A percentile compares a stretch with the other conserved stretches of the same genome.
Evolutionary conservation across 768 basidiomycete genomes (phyloP).

Genomic region (Trametes villosa): DNA sequence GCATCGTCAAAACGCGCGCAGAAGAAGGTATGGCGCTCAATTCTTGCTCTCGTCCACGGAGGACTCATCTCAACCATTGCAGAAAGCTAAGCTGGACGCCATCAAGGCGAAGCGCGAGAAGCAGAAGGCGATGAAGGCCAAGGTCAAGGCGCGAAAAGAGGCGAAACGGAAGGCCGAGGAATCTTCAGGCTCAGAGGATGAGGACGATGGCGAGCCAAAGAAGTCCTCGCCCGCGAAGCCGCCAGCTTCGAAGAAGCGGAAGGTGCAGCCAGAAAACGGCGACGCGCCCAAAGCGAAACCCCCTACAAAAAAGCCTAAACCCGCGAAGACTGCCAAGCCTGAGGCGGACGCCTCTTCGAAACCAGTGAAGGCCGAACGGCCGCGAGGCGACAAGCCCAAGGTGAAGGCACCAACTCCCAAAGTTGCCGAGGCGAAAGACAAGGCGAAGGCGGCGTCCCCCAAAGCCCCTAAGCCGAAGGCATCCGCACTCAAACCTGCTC

Average conservation of each 20-base stretch:
- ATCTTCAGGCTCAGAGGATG: background rate
- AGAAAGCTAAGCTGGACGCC: slow-evolving; percentile 53
- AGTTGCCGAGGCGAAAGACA: background rate
- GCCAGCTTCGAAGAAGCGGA: slow-evolving; percentile 28
- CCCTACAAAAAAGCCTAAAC: background rate
- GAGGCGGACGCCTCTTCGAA: background rate
- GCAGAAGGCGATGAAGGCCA: slow-evolving; percentile 49
- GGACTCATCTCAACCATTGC: slow-evolving; percentile 3
- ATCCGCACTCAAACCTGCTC: background rate
- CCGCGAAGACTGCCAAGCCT: slow-evolving; percentile 5
- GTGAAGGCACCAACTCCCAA: background rate
- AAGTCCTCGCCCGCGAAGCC: background rate
- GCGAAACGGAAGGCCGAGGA: slow-evolving; percentile 19
- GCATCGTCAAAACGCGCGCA: slow-evolving; percentile 64
- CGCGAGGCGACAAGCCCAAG: background rate
- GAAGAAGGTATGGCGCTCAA: slow-evolving; percentile 55
- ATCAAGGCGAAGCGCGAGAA: slow-evolving; percentile 53
- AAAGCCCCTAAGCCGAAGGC: too few species aligned
- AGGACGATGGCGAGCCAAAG: background rate
- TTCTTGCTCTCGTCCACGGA: background rate
- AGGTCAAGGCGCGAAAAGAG: slow-evolving; percentile 38
- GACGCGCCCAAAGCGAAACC: background rate
- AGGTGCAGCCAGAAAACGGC: slow-evolving; percentile 12
- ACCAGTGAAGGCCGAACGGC: background rate
- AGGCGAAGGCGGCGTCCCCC: background rate